These are phyloP conservation scores for Jatropha podagrica DNA, from an alignment of 441 rosid species.

Conservation along the genomic window DNA sequence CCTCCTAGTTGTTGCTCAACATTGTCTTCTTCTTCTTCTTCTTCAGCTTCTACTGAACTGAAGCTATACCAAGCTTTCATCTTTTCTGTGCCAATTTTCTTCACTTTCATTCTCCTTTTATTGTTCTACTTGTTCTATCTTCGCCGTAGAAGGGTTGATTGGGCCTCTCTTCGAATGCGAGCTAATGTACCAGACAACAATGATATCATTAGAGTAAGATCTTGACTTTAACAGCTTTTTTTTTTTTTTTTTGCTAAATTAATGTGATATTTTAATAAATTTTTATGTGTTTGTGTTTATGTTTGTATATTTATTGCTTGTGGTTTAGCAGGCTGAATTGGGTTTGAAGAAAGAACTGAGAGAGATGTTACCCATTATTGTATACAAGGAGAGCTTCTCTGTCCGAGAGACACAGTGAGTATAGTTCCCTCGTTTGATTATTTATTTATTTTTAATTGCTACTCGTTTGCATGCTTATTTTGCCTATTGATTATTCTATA, in stretches of 20 bases:
- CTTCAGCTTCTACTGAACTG: slow-evolving; percentile 47
- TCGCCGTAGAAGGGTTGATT: slow-evolving; percentile 66
- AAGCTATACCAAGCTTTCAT: slow-evolving; percentile 78
- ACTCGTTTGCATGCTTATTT: not conserved
- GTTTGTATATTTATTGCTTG: slow-evolving; percentile 9
- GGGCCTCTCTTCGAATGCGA: slow-evolving; percentile 66
- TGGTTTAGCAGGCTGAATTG: slow-evolving; percentile 50
- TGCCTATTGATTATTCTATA: not conserved
- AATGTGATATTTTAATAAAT: not conserved
- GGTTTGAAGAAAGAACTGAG: slow-evolving; percentile 85
- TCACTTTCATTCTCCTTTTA: slow-evolving; percentile 66
- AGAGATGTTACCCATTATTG: slow-evolving; percentile 84
- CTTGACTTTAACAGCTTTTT: not conserved
- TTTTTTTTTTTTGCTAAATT: not conserved
- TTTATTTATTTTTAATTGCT: not conserved
- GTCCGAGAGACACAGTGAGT: slow-evolving; percentile 74
- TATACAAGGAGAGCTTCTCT: slow-evolving; percentile 79
- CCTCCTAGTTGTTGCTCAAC: slow-evolving; percentile 30
- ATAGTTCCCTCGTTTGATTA: not conserved
- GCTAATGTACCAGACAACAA: slow-evolving; percentile 28
- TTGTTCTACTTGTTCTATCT: slow-evolving; percentile 76
- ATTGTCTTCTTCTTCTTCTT: slow-evolving; percentile 25
- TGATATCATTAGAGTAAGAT: slow-evolving; percentile 39
- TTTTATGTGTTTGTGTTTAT: slow-evolving; percentile 13
- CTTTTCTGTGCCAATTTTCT: slow-evolving; percentile 74